Evolutionary conservation across 2,329 filamentous ascomycete genomes (phyloP), one percentile per base, ranked within the genome.

Genomic region (Trichoderma pleuroti): DNA sequence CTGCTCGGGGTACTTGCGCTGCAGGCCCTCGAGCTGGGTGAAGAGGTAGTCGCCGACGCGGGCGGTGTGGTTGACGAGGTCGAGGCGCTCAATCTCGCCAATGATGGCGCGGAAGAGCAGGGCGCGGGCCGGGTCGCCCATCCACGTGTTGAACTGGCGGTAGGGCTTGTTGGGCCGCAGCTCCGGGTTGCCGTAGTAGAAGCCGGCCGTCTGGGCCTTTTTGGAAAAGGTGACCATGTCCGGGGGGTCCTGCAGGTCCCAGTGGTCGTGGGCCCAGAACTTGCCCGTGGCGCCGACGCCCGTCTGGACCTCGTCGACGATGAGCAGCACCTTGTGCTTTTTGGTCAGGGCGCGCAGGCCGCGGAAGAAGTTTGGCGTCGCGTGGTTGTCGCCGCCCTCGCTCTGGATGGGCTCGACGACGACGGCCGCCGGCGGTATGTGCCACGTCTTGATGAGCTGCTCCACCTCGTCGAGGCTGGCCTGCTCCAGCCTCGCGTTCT

Each of bases 181-280:
- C 54, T 88, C 90, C 11, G 89, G 87, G 86, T 96, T 91, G 72
- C 91, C 91, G 79, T 90, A 97, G 86, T 96, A 97, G 87, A 95
- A 97, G 39, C 94, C 94, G 8, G 94, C 94, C 2, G 94, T 93
- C 84, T 97, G 94, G 4, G 94, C 94, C 86, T 97, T 97, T 86
- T 97, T 97, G 78, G 90, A 93, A 84, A 97, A 97, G 71, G 94
- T 97, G 57, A 97, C 94, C 86, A 97, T 96, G 84, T 97, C 94
- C 0, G 94, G 94, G 10, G 94, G 92, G 42, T 89, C 84, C 63
- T 86, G 78, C 56, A 97, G 87, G 80, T 92, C 87, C 94, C 94
- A 97, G 89, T 97, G 94, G 77, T 97, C 93, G 84, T 97, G 94
- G 10, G 94, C 94, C 94, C 94, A 97, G 89, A 97, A 97, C 81